Conservation (phyloP, 2,329 filamentous ascomycete genomes). For the Hirsutella minnesotensis region DNA sequence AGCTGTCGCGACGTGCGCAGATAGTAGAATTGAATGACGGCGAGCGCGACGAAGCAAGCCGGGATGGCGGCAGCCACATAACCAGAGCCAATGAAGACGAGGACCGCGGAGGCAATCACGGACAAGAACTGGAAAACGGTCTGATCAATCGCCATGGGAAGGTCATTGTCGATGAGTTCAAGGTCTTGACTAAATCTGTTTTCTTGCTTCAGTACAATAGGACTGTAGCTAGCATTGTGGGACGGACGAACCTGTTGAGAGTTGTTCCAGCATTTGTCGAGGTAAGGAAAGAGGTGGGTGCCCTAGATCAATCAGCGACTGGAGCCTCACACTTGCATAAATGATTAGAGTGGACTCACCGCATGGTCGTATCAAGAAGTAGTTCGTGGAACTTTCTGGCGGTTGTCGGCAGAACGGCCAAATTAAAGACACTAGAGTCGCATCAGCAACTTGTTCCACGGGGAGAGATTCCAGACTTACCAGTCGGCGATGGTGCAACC, state of each 20-base stretch:
- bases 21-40: conserved; percentile 17
- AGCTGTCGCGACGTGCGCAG: conserved; percentile 19
- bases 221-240: background rate
- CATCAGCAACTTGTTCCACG: background rate
- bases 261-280: conserved; percentile 22
- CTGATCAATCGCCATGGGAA: conserved; percentile 18
- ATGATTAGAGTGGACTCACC: conserved; percentile 1
- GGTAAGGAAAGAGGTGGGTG: conserved; percentile 20
- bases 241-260: conserved; percentile 13
- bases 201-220: background rate
- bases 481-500: conserved; percentile 7
- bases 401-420: conserved; percentile 15
- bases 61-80: conserved; percentile 36
- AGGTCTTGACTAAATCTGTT: conserved; percentile 28
- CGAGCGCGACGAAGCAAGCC: conserved; percentile 12
- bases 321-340: background rate
- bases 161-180: conserved; percentile 22
- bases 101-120: conserved; percentile 15
- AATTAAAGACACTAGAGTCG: conserved; percentile 8
- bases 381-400: conserved; percentile 10
- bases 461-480: conserved; percentile 2
- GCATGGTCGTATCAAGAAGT: conserved; percentile 18
- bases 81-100: conserved; percentile 33
- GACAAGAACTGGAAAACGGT: conserved; percentile 10
- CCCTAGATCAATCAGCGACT: background rate